phyloP scores from a whole-genome alignment of 2,329 filamentous ascomycete genomes.

The Exophiala calicioides region DNA sequence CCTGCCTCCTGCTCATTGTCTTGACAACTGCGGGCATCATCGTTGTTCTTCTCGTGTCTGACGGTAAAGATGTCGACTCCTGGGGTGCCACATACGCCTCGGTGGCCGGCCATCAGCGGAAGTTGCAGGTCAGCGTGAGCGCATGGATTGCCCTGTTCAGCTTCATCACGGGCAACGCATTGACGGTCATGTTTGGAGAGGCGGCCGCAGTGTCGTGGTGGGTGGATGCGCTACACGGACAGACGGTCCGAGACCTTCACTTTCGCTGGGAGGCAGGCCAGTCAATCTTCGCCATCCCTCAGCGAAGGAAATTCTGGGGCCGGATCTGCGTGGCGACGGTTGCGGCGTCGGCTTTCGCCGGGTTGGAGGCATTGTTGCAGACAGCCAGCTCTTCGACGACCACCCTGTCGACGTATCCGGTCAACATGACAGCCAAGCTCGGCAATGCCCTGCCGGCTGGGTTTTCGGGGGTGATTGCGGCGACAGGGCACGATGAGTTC shows the following conservation, averaged over 20 bases:
- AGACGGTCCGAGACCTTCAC: slow-evolving; percentile 4
- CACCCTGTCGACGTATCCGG: not conserved
- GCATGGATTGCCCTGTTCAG: slow-evolving; percentile 3
- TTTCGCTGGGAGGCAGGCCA: slow-evolving; percentile 4
- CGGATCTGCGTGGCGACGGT: slow-evolving; percentile 10
- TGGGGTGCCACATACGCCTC: not conserved
- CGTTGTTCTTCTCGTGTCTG: slow-evolving; percentile 5
- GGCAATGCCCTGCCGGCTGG: slow-evolving; percentile 6
- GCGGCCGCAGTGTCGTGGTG: slow-evolving; percentile 8
- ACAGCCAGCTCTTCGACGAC: slow-evolving; percentile 10
- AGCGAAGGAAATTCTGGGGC: slow-evolving; percentile 3
- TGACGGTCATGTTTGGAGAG: slow-evolving; percentile 9
- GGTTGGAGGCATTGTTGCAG: slow-evolving; percentile 11
- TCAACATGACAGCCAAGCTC: slow-evolving; percentile 11
- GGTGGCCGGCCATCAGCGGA: not conserved
- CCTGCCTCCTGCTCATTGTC: slow-evolving; percentile 6
- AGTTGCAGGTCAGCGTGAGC: slow-evolving; percentile 8
- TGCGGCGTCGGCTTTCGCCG: slow-evolving; percentile 3
- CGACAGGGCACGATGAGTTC: slow-evolving; percentile 3
- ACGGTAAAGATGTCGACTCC: slow-evolving; percentile 6
- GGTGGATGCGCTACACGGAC: slow-evolving; percentile 6
- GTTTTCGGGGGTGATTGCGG: slow-evolving; percentile 6
- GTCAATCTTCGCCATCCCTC: not conserved
- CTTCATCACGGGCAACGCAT: slow-evolving; percentile 1
- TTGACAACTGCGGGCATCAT: slow-evolving; percentile 1